phyloP scores from a whole-genome alignment of 768 basidiomycete genomes.

The Leccinum sublutescens region DNA sequence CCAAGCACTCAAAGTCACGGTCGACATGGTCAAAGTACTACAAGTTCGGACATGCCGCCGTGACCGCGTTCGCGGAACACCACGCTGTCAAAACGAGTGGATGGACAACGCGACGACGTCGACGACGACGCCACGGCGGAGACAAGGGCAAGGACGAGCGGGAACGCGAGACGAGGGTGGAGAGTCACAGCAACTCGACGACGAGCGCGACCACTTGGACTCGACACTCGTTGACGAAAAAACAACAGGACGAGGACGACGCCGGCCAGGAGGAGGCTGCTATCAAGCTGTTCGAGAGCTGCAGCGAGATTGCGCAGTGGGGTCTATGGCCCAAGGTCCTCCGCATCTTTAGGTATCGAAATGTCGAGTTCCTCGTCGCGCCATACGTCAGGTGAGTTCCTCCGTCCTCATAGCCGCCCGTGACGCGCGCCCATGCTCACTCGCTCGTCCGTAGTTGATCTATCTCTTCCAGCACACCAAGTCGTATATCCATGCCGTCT shows the following conservation, averaged over 20 bases:
- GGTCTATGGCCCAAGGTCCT: conserved; percentile 93
- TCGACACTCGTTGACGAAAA: no score
- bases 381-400: conserved; percentile 88
- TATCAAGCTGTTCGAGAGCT: no score
- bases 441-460: conserved; percentile 60
- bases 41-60: conserved; percentile 70
- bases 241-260: no score
- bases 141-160: no score
- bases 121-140: no score
- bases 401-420: not conserved
- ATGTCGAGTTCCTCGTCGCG: conserved; percentile 94
- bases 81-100: conserved; percentile 32
- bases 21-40: conserved; percentile 19
- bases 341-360: conserved; percentile 89
- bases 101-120: no score
- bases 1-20: conserved; percentile 63
- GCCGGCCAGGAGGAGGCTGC: no score
- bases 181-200: no score
- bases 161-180: no score
- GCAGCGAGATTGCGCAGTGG: conserved; percentile 51
- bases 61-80: conserved; percentile 74
- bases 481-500: conserved; percentile 92
- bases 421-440: conserved; percentile 6
- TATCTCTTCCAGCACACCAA: conserved; percentile 93
- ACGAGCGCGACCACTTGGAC: no score